These are phyloP conservation scores for Trichoderma brevicompactum DNA, from an alignment of 2,329 filamentous ascomycete species.

Conservation along the genomic window DNA sequence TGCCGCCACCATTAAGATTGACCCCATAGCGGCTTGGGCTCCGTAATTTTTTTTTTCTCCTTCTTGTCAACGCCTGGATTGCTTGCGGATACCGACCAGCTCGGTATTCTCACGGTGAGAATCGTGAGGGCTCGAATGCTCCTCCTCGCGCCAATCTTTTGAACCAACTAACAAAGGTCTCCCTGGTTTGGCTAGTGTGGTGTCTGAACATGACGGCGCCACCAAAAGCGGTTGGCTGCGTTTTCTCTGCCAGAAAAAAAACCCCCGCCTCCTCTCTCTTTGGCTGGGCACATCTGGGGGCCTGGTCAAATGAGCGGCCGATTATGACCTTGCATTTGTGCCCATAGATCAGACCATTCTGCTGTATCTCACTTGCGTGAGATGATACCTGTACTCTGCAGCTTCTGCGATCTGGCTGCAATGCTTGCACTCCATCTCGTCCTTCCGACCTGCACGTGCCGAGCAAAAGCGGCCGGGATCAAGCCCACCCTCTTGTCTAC, in stretches of 20 bases:
- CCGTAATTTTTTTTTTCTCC: too few species aligned
- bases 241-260: neutral
- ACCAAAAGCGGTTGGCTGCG: neutral
- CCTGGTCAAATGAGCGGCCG: neutral
- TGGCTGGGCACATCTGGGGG: neutral
- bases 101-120: slow-evolving; percentile 15
- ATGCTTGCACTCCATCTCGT: too few species aligned
- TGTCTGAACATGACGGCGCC: neutral
- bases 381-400: too few species aligned
- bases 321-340: neutral
- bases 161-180: too few species aligned
- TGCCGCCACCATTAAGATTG: slow-evolving; percentile 18
- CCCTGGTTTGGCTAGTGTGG: too few species aligned
- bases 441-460: too few species aligned
- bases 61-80: too few species aligned
- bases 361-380: neutral
- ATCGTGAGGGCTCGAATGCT: too few species aligned
- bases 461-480: too few species aligned
- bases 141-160: too few species aligned
- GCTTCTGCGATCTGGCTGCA: too few species aligned
- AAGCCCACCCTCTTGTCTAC: too few species aligned
- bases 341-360: neutral
- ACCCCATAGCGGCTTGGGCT: slow-evolving; percentile 10
- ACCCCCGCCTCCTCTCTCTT: neutral
- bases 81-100: neutral